Percentiles rank a stretch among this genome's conserved stretches.
phyloP scores from a whole-genome alignment of 83 land plant genomes.

The Picea abies region DNA sequence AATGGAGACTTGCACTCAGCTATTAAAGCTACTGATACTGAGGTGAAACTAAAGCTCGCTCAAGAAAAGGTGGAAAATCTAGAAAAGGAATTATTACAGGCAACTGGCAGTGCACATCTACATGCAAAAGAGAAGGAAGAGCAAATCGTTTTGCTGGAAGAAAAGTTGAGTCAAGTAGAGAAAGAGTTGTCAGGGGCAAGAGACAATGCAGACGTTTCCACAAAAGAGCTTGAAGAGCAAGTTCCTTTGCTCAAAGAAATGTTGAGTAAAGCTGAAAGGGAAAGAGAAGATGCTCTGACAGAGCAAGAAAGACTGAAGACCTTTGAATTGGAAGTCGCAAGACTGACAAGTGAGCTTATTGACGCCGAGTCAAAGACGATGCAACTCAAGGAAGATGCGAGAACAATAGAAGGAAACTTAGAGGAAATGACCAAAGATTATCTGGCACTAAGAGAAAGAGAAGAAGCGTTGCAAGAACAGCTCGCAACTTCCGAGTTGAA shows the following conservation, averaged over 20 bases:
- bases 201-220: background rate
- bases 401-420: constrained; percentile 28
- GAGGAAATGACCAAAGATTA: constrained; percentile 22
- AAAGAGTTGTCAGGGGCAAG: background rate
- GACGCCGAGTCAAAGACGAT: constrained; percentile 40
- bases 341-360: constrained; percentile 19
- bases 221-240: constrained; percentile 5
- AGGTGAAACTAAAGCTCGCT: constrained; percentile 11
- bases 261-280: constrained; percentile 3
- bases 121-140: background rate
- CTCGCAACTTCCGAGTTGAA: constrained; percentile 37
- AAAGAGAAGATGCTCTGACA: constrained; percentile 21
- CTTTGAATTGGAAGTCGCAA: constrained; percentile 32
- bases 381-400: constrained; percentile 28
- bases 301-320: constrained; percentile 41
- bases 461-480: constrained; percentile 19
- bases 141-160: background rate
- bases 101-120: background rate
- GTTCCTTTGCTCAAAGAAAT: background rate
- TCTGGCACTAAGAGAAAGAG: background rate
- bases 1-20: constrained; percentile 13
- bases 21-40: background rate
- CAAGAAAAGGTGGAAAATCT: background rate
- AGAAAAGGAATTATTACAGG: constrained; percentile 11
- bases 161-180: background rate